Conservation (phyloP, 768 basidiomycete species). For the Boletus barrowsii region DNA sequence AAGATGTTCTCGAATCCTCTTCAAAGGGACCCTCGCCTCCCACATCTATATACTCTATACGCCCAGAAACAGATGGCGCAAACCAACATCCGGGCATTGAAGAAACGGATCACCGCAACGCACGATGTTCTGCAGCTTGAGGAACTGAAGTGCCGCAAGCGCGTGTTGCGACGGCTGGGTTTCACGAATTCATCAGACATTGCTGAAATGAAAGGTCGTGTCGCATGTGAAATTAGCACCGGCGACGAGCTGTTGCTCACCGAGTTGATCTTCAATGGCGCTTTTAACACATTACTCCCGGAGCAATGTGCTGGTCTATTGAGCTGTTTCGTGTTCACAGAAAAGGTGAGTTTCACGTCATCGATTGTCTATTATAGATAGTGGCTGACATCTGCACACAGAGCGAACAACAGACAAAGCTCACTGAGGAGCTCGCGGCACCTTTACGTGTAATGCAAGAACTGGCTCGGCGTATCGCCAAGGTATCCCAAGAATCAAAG, state of each 20-base stretch:
- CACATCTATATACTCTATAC: constrained; percentile 79
- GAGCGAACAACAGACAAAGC: constrained; percentile 82
- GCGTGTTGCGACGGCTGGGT: constrained; percentile 85
- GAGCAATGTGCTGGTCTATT: constrained; percentile 93
- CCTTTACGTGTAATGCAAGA: constrained; percentile 96
- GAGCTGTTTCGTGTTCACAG: constrained; percentile 96
- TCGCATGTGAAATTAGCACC: constrained; percentile 97
- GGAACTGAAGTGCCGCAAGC: constrained; percentile 93
- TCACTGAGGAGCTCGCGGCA: constrained; percentile 91
- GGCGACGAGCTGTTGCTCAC: constrained; percentile 96
- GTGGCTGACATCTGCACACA: constrained; percentile 27
- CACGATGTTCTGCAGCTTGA: constrained; percentile 93
- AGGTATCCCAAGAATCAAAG: constrained; percentile 92
- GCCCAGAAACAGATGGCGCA: constrained; percentile 70
- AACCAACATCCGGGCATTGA: constrained; percentile 68
- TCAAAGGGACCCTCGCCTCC: constrained; percentile 73
- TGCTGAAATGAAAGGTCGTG: constrained; percentile 96
- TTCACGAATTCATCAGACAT: constrained; percentile 90
- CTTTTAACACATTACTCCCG: constrained; percentile 84
- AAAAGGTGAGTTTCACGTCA: constrained; percentile 63
- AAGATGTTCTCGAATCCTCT: constrained; percentile 79
- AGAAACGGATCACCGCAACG: constrained; percentile 84
- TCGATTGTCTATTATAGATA: background rate
- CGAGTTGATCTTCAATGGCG: constrained; percentile 96
- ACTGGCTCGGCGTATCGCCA: constrained; percentile 92